Conservation (phyloP, 2,329 filamentous ascomycete species). For the Fusarium tupiense region DNA sequence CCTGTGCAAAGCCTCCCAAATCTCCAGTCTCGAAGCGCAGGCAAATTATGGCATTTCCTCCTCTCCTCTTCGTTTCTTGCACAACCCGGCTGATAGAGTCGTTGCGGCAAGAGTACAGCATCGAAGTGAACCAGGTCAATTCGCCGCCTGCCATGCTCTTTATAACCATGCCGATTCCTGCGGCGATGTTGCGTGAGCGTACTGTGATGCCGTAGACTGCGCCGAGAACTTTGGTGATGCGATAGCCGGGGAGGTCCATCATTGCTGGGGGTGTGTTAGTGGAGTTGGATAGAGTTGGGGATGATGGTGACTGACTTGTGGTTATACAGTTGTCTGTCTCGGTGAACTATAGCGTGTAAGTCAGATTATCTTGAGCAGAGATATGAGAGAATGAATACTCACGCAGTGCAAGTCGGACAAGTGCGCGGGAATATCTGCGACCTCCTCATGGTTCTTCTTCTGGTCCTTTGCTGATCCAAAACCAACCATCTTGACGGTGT, state of each 20-base stretch:
- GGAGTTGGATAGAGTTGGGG: not conserved
- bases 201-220: constrained; percentile 67
- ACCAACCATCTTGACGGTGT: constrained; percentile 37
- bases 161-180: constrained; percentile 64
- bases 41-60: constrained; percentile 69
- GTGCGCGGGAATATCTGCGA: constrained; percentile 51
- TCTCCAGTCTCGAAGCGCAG: constrained; percentile 67
- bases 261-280: constrained; percentile 53
- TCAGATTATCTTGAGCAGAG: not conserved
- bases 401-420: constrained; percentile 62
- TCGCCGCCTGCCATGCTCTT: constrained; percentile 69
- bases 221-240: constrained; percentile 65
- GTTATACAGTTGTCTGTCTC: constrained; percentile 71
- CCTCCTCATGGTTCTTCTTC: constrained; percentile 39
- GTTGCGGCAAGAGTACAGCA: constrained; percentile 68
- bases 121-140: constrained; percentile 66
- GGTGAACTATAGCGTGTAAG: constrained; percentile 50
- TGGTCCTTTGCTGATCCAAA: constrained; percentile 40
- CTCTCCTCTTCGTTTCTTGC: constrained; percentile 64
- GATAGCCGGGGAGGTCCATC: constrained; percentile 71
- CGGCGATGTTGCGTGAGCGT: constrained; percentile 67
- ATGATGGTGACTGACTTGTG: constrained; percentile 51
- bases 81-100: constrained; percentile 66
- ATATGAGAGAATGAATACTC: not conserved
- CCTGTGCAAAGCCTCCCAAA: constrained; percentile 65